Conservation (phyloP, 805 yeast genomes). For the Cyberlindnera misumaiensis region DNA sequence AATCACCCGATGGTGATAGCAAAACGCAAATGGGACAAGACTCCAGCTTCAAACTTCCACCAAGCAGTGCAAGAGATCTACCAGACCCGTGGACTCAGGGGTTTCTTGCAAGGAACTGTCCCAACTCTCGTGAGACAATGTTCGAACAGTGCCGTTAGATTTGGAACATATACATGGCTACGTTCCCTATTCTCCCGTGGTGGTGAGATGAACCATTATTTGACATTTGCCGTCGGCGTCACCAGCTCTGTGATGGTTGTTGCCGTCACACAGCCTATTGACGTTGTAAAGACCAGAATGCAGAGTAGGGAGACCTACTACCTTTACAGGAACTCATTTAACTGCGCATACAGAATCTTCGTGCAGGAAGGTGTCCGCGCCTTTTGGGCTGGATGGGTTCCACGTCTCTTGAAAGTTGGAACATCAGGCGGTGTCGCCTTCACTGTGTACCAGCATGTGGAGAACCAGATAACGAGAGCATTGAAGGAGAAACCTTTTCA, state of each 20-base stretch:
- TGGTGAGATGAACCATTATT: conserved; percentile 28
- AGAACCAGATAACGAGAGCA: conserved; percentile 35
- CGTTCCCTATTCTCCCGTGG: conserved; percentile 56
- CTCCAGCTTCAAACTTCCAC: conserved; percentile 48
- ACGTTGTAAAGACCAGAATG: conserved; percentile 79
- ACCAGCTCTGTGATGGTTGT: conserved; percentile 70
- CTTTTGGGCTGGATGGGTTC: conserved; percentile 55
- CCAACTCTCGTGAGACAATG: conserved; percentile 82
- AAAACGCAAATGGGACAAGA: conserved; percentile 33
- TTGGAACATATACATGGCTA: conserved; percentile 72
- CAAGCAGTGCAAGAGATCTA: conserved; percentile 62
- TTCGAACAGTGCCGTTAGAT: conserved; percentile 73
- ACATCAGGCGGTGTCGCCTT: conserved; percentile 66
- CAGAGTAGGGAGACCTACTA: conserved; percentile 65
- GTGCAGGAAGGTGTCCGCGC: conserved; percentile 39
- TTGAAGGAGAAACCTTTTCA: conserved; percentile 33
- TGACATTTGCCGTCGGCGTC: conserved; percentile 41
- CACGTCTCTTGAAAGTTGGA: conserved; percentile 64
- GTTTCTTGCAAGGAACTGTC: conserved; percentile 75
- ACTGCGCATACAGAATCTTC: conserved; percentile 43
- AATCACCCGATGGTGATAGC: conserved; percentile 26
- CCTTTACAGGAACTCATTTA: conserved; percentile 54
- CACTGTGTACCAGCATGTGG: conserved; percentile 52
- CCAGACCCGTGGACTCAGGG: conserved; percentile 61
- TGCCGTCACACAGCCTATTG: conserved; percentile 79